These are phyloP conservation scores for Panellus pusillus DNA, from an alignment of 768 basidiomycete species.

Conservation along the genomic window DNA sequence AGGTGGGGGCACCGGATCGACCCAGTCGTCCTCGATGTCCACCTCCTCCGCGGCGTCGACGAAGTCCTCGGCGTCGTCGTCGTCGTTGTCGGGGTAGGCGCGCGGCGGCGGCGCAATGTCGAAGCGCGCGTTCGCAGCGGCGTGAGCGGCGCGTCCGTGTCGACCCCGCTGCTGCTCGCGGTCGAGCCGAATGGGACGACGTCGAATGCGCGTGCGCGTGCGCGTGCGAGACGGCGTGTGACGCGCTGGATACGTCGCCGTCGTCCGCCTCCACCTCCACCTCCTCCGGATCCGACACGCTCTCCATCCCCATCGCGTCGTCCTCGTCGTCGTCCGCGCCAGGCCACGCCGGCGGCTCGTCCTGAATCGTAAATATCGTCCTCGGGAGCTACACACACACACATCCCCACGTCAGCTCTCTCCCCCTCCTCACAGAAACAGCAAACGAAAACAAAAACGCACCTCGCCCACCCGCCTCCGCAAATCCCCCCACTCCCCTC, in stretches of 20 bases:
- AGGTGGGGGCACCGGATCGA: conserved; percentile 56
- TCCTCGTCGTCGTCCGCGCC: conserved; percentile 68
- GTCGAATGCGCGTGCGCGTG: conserved; percentile 51
- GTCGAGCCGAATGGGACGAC: conserved; percentile 30
- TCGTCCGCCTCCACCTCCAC: conserved; percentile 18
- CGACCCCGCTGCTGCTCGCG: conserved; percentile 36
- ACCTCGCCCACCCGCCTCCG: conserved; percentile 71
- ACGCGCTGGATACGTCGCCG: conserved; percentile 16
- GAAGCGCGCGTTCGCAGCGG: conserved; percentile 52
- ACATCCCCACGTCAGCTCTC: too few species aligned
- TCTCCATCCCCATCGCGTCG: conserved; percentile 69
- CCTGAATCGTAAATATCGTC: conserved; percentile 81
- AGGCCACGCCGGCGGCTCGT: conserved; percentile 84
- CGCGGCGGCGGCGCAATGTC: conserved; percentile 30
- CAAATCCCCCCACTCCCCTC: conserved; percentile 90
- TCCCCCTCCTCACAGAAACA: too few species aligned
- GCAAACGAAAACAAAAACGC: conserved; percentile 27
- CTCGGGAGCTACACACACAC: conserved; percentile 52
- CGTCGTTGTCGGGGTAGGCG: conserved; percentile 37
- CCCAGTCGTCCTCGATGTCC: conserved; percentile 62
- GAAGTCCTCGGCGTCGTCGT: conserved; percentile 44
- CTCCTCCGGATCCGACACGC: conserved; percentile 72
- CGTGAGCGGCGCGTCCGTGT: conserved; percentile 73
- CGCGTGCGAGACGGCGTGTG: conserved; percentile 9
- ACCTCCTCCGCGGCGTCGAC: conserved; percentile 8